A percentile compares a stretch with the other conserved stretches of the same genome.
Evolutionary conservation across 768 basidiomycete genomes (phyloP).

Genomic region (Collybiopsis luxurians): DNA sequence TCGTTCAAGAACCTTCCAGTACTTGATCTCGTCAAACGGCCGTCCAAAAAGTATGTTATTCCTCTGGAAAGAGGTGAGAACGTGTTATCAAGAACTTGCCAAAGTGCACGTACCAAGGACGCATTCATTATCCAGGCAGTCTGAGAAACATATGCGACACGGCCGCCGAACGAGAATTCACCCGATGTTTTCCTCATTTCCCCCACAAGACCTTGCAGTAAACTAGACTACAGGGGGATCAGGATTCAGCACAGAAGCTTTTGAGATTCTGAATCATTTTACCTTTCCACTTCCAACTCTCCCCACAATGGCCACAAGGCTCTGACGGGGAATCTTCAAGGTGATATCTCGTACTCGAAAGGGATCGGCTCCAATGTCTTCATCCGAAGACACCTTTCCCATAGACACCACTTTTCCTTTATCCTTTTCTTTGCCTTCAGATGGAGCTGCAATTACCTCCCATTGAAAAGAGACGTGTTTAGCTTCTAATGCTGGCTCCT

Average conservation of each 20-base stretch:
- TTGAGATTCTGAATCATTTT: too few relatives aligned
- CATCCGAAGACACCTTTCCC: constrained; percentile 11
- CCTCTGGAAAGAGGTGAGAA: constrained; percentile 30
- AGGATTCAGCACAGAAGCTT: too few relatives aligned
- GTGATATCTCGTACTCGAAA: constrained; percentile 52
- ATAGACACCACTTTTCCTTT: constrained; percentile 5
- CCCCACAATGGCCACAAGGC: constrained; percentile 62
- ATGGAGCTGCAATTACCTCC: constrained; percentile 33
- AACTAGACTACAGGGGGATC: constrained; percentile 37
- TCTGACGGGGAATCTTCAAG: constrained; percentile 54
- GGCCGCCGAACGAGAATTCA: constrained; percentile 55
- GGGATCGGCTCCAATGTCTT: constrained; percentile 14
- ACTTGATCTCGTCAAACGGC: constrained; percentile 59
- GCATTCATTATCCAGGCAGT: constrained; percentile 78
- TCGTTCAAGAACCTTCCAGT: constrained; percentile 60
- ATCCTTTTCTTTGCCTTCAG: constrained; percentile 12
- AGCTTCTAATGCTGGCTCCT: constrained; percentile 48
- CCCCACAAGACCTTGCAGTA: constrained; percentile 63
- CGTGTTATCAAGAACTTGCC: not conserved
- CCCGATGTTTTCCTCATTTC: constrained; percentile 63
- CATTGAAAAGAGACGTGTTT: constrained; percentile 62
- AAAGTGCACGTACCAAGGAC: constrained; percentile 40
- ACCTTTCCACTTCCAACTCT: constrained; percentile 68
- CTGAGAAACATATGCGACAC: constrained; percentile 69
- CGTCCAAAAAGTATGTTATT: constrained; percentile 71